Base-by-base conservation (phyloP, 371 early-diverging fungal genomes). In the Hamiltosporidium tvaerminnensis region DNA sequence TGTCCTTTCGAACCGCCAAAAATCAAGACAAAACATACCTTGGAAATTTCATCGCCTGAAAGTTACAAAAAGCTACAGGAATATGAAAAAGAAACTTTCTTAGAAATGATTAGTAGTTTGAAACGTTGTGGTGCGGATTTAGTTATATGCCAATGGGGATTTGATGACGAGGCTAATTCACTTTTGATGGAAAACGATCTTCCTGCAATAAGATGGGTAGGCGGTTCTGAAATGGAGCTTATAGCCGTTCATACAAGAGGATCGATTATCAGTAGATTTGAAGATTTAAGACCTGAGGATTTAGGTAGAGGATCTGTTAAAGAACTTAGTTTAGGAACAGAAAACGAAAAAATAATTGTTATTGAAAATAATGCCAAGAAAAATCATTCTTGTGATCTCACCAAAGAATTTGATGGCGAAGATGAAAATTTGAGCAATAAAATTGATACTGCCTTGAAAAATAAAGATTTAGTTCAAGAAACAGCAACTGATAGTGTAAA, bases 1-100 rank as follows among this genome's bases (percentile, higher is more conserved):
- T 97, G 97, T 81, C 92, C 99, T 38, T 99, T 99, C 78, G 99
- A 99, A 83, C 97, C 96, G 54, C 97, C 97, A 66, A 94, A 95
- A 83, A 91, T 97, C 73, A 97, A 99, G 84, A 96, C 93, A 72
- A 97, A 99, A 86, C 96, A 96, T 78, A 89, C 90, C 82, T 82
- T 97, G 56, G 90, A 93, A 69, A 92, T 99, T 72, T 87, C 87
- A 23, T 85, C 85, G 9, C 93, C 90, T 32, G 92, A 93, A 74
- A 96, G 95, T 80, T 99, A 88, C 82, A 83, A 89, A 76, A 87
- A 88, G 74, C 81, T 97, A 65, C 89, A 89, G 73, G 81, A 80
- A 41, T 97, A 95, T 75, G 99, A 99, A 81, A 84, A 82, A 70
- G 84, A 88, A 60, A 89, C 88, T 75, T 97, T 99, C 75, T 83